Evolutionary conservation across 2,329 filamentous ascomycete genomes (phyloP), one percentile per base, ranked within the genome.

Genomic region (Paecilomyces sp.): DNA sequence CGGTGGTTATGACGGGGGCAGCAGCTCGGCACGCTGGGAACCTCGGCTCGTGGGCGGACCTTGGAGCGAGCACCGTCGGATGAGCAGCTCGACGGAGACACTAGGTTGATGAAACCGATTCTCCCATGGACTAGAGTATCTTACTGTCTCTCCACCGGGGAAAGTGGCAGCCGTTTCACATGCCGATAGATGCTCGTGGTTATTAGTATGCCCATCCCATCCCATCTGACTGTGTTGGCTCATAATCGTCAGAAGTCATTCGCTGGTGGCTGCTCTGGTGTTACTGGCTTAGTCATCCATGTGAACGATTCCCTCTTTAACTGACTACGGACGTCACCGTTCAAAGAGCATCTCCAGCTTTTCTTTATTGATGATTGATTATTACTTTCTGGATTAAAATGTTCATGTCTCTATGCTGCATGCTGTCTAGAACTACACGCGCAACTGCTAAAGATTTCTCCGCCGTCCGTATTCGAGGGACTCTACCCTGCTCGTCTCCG

Each of bases 21-120:
- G 36, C 64, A 67, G 67, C 66, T 73, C 71, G 71, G 71, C 67
- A 70, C 68, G 65, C 60, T 65, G 60, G 64, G 66, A 65, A 69
- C 71, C 72, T 73, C 71, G 72, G 72, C 67, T 69, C 71, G 63
- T 72, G 65, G 25, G 6, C 25, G 25, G 25, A 28, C 25, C 25
- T 28, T 28, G 25, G 25, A 28, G 25, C 25, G 25, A 28, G 25
- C 25, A 28, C 3, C 6, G 25, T 28, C 25, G 25, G 25, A 28
- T 28, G 25, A 28, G 25, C 25, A 28, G 25, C 25, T 4, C 3
- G 3, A 28, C 25, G 25, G 25, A 28, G 25, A 28, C 25, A 28
- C 25, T 28, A 28, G 25, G 25, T 28, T 28, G 31, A 33, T 33
- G 31, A 8, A 33, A 33, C 31, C 11, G 11, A 33, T 33, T 33